Percentiles rank a stretch among this genome's conserved stretches.
These are phyloP conservation scores for Russula brevipes DNA, from an alignment of 768 basidiomycete genomes.

Conservation along the genomic window DNA sequence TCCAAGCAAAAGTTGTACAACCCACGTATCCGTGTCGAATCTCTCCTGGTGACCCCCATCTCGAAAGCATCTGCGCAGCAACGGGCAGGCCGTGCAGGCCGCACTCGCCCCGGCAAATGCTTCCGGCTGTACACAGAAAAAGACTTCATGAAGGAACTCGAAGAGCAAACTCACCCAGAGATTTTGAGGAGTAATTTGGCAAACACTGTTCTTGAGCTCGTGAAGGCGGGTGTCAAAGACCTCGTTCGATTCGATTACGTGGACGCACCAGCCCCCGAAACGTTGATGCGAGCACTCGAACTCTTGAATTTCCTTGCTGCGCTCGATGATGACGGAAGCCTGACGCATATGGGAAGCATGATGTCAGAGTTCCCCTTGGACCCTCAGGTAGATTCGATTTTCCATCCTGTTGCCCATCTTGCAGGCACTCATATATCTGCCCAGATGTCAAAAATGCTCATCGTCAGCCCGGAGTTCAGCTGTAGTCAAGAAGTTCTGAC, in stretches of 20 bases:
- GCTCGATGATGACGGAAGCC: constrained; percentile 87
- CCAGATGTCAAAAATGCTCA: constrained; percentile 88
- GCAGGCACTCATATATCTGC: background rate
- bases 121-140: constrained; percentile 96
- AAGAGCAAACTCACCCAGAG: constrained; percentile 97
- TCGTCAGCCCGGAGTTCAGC: constrained; percentile 89
- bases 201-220: constrained; percentile 87
- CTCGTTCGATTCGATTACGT: constrained; percentile 84
- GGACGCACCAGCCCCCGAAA: constrained; percentile 93
- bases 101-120: constrained; percentile 95
- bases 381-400: constrained; percentile 58
- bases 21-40: constrained; percentile 93
- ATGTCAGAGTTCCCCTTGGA: constrained; percentile 99
- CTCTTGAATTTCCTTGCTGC: constrained; percentile 88
- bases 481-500: constrained; percentile 96
- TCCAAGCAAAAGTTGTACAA: constrained; percentile 99
- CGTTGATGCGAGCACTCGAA: constrained; percentile 94
- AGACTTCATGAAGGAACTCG: constrained; percentile 92
- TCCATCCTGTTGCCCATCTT: background rate
- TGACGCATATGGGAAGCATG: constrained; percentile 79
- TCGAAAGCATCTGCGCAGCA: constrained; percentile 97
- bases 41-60: constrained; percentile 87
- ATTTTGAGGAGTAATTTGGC: constrained; percentile 91
- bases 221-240: constrained; percentile 94
- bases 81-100: constrained; percentile 91